phyloP scores from a whole-genome alignment of 2,329 filamentous ascomycete species.

The Fonsecaea multimorphosa region DNA sequence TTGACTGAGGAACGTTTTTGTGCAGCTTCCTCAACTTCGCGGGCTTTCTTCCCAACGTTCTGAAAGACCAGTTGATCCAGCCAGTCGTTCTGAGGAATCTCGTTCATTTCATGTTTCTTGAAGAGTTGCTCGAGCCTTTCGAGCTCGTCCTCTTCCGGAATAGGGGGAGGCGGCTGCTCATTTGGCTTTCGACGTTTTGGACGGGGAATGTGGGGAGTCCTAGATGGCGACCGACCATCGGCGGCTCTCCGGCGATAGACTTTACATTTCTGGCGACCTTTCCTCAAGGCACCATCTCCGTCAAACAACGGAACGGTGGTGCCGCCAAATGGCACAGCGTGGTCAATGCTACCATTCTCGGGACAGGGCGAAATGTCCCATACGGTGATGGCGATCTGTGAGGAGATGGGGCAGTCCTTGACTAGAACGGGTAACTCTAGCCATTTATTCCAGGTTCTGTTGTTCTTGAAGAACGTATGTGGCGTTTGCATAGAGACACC shows the following conservation, averaged over 20 bases:
- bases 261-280: constrained; percentile 88
- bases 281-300: constrained; percentile 85
- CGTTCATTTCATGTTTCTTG: constrained; percentile 98
- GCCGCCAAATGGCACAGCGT: constrained; percentile 89
- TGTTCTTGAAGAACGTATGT: constrained; percentile 85
- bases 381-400: constrained; percentile 87
- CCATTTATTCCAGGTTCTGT: constrained; percentile 89
- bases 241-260: constrained; percentile 81
- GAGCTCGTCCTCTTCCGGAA: constrained; percentile 81
- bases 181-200: constrained; percentile 61
- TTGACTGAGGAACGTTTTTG: constrained; percentile 59
- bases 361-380: constrained; percentile 91
- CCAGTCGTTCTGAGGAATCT: constrained; percentile 92
- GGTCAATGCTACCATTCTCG: constrained; percentile 70
- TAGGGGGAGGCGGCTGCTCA: constrained; percentile 53
- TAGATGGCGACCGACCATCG: constrained; percentile 80
- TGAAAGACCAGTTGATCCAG: constrained; percentile 93
- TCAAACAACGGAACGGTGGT: constrained; percentile 94
- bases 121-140: constrained; percentile 87
- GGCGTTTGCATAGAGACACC: constrained; percentile 90
- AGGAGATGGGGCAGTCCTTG: constrained; percentile 77
- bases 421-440: constrained; percentile 84
- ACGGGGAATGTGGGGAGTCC: constrained; percentile 73
- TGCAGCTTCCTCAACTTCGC: constrained; percentile 68
- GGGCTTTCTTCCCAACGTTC: constrained; percentile 77